phyloP scores from a whole-genome alignment of 129 eudicot genomes.

The Pittosporum tobira region DNA sequence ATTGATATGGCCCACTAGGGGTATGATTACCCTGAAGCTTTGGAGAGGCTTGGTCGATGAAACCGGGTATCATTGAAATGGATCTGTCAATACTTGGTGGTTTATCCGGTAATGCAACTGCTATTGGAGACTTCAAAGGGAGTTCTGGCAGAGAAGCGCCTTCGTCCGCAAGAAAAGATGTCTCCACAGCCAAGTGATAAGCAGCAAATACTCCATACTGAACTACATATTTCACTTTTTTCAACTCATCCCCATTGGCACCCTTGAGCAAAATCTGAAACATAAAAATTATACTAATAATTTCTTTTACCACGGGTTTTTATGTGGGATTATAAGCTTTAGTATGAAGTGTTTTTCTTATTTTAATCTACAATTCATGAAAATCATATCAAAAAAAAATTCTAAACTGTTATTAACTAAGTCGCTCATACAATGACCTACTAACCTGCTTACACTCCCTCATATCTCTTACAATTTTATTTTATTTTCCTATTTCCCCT shows the following conservation, averaged over 20 bases:
- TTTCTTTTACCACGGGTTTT: too few species aligned
- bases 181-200: conserved; percentile 61
- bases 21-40: conserved; percentile 17
- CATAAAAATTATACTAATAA: not conserved
- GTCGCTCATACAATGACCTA: not conserved
- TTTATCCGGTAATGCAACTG: conserved; percentile 47
- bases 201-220: conserved; percentile 61
- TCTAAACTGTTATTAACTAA: too few species aligned
- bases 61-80: conserved; percentile 41
- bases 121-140: conserved; percentile 43
- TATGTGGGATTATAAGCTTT: too few species aligned
- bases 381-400: not conserved
- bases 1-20: conserved; percentile 1
- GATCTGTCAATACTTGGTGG: conserved; percentile 37
- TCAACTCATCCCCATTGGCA: conserved; percentile 50
- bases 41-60: conserved; percentile 11
- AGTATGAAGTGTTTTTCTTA: too few species aligned
- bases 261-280: conserved; percentile 50
- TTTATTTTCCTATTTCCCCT: too few species aligned
- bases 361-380: too few species aligned
- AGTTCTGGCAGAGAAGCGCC: conserved; percentile 57
- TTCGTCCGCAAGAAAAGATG: conserved; percentile 68
- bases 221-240: conserved; percentile 48
- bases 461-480: too few species aligned
- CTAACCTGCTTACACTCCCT: not conserved